A percentile compares a stretch with the other conserved stretches of the same genome.
Conservation (phyloP, 352 stramenopile species). For the Pythium brachiatum region DNA sequence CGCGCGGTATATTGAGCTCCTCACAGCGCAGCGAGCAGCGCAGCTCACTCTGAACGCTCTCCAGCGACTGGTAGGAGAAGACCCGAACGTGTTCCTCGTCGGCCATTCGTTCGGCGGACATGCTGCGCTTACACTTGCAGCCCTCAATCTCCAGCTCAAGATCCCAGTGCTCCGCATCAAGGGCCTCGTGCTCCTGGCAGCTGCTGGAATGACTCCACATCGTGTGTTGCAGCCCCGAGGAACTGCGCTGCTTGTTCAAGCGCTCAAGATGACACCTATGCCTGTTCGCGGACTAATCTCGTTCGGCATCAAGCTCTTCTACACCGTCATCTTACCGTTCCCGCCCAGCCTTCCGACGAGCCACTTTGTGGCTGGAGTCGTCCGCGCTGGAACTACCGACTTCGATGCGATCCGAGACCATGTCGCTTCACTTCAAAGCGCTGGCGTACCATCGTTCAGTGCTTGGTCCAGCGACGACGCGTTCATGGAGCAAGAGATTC, state of each 20-base stretch:
- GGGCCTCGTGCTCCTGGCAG: slow-evolving; percentile 47
- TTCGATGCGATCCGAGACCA: slow-evolving; percentile 38
- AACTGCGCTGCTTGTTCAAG: slow-evolving; percentile 32
- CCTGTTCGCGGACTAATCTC: slow-evolving; percentile 22
- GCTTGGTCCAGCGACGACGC: slow-evolving; percentile 61
- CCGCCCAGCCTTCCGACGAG: slow-evolving; percentile 35
- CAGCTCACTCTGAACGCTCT: slow-evolving; percentile 44
- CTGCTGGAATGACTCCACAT: slow-evolving; percentile 47
- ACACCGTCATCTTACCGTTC: slow-evolving; percentile 49
- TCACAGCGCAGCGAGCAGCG: slow-evolving; percentile 35
- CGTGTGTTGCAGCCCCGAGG: slow-evolving; percentile 34
- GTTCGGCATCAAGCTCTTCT: slow-evolving; percentile 39
- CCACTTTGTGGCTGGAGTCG: slow-evolving; percentile 59
- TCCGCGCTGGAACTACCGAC: slow-evolving; percentile 46
- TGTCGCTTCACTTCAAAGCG: slow-evolving; percentile 21
- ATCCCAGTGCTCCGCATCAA: slow-evolving; percentile 26
- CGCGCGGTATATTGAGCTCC: slow-evolving; percentile 39
- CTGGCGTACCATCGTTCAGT: slow-evolving; percentile 42
- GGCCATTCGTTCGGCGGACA: slow-evolving; percentile 71
- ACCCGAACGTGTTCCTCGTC: slow-evolving; percentile 47
- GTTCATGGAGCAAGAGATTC: slow-evolving; percentile 59
- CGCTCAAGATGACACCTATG: slow-evolving; percentile 30
- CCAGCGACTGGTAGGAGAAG: slow-evolving; percentile 27
- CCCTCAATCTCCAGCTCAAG: slow-evolving; percentile 29
- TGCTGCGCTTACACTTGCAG: slow-evolving; percentile 45